Base-by-base conservation (phyloP, 176 grass and related monocot species). In the Ensete glaucum region DNA sequence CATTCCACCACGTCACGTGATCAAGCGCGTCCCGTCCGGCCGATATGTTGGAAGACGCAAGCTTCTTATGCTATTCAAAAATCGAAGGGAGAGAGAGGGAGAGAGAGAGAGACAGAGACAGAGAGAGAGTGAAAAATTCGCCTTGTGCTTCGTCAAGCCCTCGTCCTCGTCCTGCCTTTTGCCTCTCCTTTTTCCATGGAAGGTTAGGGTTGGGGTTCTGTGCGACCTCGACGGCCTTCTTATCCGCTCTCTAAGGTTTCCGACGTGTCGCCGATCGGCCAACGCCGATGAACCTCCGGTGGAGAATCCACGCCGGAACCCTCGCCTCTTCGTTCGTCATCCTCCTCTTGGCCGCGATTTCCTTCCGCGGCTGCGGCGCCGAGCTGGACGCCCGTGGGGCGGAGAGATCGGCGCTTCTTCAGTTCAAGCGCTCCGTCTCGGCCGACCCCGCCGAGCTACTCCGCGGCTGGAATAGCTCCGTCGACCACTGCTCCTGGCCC, bases 401-500 rank as follows among this genome's bases (percentile, higher is more conserved):
- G 57, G 92, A 96, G 68, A 89, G 85, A 83, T 83, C 69, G 72
- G 83, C 83, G 23, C 34, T 43, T 43, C 34, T 43, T 43, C 34
- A 43, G 34, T 43, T 43, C 34, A 43, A 43, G 34, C 34, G 3
- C 4, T 43, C 34, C 34, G 34, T 43, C 34, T 81, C 92, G 13
- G 85, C 84, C 76, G 54, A 79, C 66, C 67, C 77, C 27, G 76
- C 71, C 17, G 48, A 62, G 23, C 74, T 58, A 8, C 58, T 84
- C 74, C 73, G 76, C 57, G 62, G 19, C 24, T 66, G 76, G 68
- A n/a, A 54, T n/a, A 50, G 3, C 68, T 69, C 54, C 2, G 62
- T 67, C 17, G 81, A 90, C 63, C 83, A 92, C 78, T 96, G 92
- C 89, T 78, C 59, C 65, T 92, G 89, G 92, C 69, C 26, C 7